Evolutionary conservation across 179 eudicot genomes (phyloP), one percentile per base, ranked within the genome.

Genomic region (Drosera spatulata): DNA sequence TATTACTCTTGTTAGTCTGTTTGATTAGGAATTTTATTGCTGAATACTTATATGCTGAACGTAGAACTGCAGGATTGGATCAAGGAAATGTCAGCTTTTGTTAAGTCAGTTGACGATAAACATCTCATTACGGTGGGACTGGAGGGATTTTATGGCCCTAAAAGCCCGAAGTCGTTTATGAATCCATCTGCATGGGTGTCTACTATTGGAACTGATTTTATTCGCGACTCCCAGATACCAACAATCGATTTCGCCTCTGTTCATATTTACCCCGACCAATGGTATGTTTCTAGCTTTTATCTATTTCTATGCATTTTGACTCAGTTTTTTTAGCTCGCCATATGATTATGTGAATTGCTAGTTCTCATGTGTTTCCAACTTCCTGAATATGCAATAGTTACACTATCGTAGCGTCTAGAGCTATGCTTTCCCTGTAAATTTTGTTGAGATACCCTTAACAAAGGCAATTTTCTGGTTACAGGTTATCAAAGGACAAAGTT

Each of bases 251-350:
- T 93, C 71, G 90, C 97, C 55, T 93, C 99, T 7, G 72, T 86
- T 71, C 99, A 93, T 70, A 78, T 93, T 37, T 93, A 93, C 71
- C 95, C 99, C 52, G 99, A 93, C 64, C 96, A 89, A 37, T 93
- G 99, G 99, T 86, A 75, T 74, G 81, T 72, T 44, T 48, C 54
- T 63, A 12, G n/a, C n/a, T n/a, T n/a, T n/a, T 48, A 51, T n/a
- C 54, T 14, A n/a, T 2, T 4, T 51, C 54, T 4, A 10, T 10
- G 4, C 3, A 6, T n/a, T n/a, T n/a, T n/a, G n/a, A n/a, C n/a
- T n/a, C n/a, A n/a, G n/a, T n/a, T n/a, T n/a, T n/a, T n/a, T n/a
- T n/a, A n/a, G n/a, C n/a, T n/a, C n/a, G n/a, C n/a, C n/a, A n/a
- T n/a, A n/a, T n/a, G n/a, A n/a, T n/a, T n/a, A n/a, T n/a, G n/a